These are phyloP conservation scores for Tulasnella sp. DNA, from an alignment of 768 basidiomycete species.

Conservation along the genomic window DNA sequence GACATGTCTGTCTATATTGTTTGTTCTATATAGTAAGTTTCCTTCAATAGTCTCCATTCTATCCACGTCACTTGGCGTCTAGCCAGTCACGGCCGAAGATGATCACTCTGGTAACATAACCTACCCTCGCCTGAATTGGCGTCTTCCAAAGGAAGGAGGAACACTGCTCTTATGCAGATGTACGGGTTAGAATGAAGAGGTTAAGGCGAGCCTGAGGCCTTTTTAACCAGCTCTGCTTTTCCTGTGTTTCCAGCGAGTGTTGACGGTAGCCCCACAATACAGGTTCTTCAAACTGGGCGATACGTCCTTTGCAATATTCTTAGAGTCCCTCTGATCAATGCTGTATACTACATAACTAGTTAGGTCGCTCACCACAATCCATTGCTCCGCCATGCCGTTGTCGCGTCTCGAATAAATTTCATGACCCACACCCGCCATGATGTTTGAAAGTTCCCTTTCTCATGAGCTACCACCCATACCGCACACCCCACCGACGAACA, in stretches of 20 bases:
- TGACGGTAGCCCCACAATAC: no score
- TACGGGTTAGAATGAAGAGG: slow-evolving; percentile 13
- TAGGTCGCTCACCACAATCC: no score
- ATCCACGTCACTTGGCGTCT: not conserved
- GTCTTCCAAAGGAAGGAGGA: slow-evolving; percentile 13
- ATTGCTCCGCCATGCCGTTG: not conserved
- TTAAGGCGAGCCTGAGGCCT: slow-evolving; percentile 19
- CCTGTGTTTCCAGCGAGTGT: no score
- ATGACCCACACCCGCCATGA: not conserved
- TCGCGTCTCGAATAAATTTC: not conserved
- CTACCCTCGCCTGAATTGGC: slow-evolving; percentile 11
- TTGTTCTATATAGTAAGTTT: not conserved
- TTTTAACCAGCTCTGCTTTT: not conserved
- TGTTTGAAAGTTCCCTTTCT: slow-evolving; percentile 1
- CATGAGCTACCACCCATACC: slow-evolving; percentile 9
- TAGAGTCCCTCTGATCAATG: no score
- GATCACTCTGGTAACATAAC: slow-evolving; percentile 20
- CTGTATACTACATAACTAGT: no score
- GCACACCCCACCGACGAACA: not conserved
- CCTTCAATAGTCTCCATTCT: not conserved
- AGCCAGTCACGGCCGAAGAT: slow-evolving; percentile 7
- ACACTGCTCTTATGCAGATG: slow-evolving; percentile 1
- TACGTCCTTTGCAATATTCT: no score
- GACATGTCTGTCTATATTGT: slow-evolving; percentile 7
- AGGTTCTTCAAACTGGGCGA: no score